Evolutionary conservation across 164 flowering plant genomes (phyloP).

Genomic region (Cinnamomum micranthum): DNA sequence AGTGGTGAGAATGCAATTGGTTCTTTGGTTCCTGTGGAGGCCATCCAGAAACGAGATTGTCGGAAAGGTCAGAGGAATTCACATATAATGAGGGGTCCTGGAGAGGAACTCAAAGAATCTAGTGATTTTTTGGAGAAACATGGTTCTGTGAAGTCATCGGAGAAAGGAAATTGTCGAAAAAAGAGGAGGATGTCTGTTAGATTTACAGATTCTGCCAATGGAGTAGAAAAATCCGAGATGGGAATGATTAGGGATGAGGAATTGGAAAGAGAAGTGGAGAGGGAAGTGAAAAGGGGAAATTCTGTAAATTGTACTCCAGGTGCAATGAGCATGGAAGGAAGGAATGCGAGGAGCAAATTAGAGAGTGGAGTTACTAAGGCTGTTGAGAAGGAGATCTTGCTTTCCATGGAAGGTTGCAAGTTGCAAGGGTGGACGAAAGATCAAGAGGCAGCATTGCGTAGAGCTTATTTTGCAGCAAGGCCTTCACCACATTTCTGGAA

Average conservation of each 20-base stretch:
- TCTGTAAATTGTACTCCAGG: neutral
- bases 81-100: neutral
- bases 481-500: slow-evolving; percentile 92
- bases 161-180: neutral
- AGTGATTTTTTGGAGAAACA: neutral
- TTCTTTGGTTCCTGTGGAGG: too few species aligned
- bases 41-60: neutral
- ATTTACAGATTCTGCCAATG: neutral
- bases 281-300: neutral
- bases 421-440: slow-evolving; percentile 66
- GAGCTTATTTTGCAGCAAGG: slow-evolving; percentile 65
- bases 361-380: neutral
- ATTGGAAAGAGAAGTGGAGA: neutral
- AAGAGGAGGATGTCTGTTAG: neutral
- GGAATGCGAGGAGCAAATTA: slow-evolving; percentile 2
- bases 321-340: neutral
- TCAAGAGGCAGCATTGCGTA: slow-evolving; percentile 66
- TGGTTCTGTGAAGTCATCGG: neutral
- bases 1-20: too few species aligned
- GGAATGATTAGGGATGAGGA: neutral
- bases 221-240: neutral
- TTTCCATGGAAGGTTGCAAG: slow-evolving; percentile 12
- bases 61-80: neutral
- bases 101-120: neutral
- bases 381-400: neutral